Conservation (phyloP, 2,329 filamentous ascomycete genomes). For the Pseudocercospora musae region DNA sequence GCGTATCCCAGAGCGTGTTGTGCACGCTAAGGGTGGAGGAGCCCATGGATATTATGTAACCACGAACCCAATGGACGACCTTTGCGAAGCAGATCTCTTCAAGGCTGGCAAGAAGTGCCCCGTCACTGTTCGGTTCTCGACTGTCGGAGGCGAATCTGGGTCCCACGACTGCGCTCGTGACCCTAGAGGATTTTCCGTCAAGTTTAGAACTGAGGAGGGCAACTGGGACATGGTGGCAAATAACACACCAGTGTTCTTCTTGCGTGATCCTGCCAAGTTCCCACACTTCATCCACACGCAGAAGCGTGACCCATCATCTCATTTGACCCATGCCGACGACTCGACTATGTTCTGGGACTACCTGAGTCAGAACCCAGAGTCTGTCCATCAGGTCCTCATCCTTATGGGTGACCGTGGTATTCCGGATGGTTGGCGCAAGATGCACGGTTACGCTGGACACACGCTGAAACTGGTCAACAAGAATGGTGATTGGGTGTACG, state of each 20-base stretch:
- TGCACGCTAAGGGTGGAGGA: constrained; percentile 50
- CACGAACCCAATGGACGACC: constrained; percentile 46
- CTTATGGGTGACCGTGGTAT: constrained; percentile 56
- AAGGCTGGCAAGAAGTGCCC: constrained; percentile 67
- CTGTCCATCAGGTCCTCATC: constrained; percentile 53
- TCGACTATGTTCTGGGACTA: constrained; percentile 67
- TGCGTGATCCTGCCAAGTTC: constrained; percentile 71
- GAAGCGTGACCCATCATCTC: constrained; percentile 69
- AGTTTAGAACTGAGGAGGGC: constrained; percentile 71
- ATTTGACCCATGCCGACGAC: constrained; percentile 63
- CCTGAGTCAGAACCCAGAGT: constrained; percentile 53
- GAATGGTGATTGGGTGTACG: constrained; percentile 53
- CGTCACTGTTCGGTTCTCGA: constrained; percentile 67
- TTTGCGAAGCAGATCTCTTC: constrained; percentile 47
- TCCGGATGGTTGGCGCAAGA: constrained; percentile 54
- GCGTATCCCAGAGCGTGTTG: constrained; percentile 50
- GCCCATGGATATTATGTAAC: constrained; percentile 49
- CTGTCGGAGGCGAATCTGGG: constrained; percentile 70
- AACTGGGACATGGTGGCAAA: constrained; percentile 71
- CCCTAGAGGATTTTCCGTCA: constrained; percentile 68
- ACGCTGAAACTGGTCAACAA: constrained; percentile 54
- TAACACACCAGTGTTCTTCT: constrained; percentile 73
- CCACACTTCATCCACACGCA: constrained; percentile 72
- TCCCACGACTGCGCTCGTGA: constrained; percentile 70
- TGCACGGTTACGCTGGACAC: constrained; percentile 55